Evolutionary conservation across 108 stramenopile genomes (phyloP), one percentile per base, ranked within the genome.

Genomic region (Pseudonitzschia pungens): DNA sequence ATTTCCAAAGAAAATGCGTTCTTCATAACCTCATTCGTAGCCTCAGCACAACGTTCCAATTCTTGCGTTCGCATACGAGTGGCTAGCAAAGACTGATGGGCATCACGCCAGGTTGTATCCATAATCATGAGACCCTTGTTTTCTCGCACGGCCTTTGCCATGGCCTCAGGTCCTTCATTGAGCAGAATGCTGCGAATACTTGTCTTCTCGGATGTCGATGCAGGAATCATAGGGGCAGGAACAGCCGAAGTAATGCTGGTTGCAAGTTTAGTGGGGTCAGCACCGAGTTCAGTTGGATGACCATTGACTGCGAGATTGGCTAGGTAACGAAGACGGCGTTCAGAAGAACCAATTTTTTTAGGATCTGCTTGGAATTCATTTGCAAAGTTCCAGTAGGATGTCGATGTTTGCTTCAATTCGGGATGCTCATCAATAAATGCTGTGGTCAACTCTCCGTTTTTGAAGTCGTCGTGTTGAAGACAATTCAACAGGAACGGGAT

Each of bases 91-190:
- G 92, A 86, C 81, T 98, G 97, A 75, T 98, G 97, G 16, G 97
- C 96, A 79, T 98, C 97, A 42, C 97, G 80, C 96, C 94, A 96
- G 4, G 97, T 98, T n/a, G 97, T 98, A 78, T 98, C 97, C 21
- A 94, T 98, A 58, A 98, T 60, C 28, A 98, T 76, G 50, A 96
- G 78, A 12, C 91, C 90, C 69, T 94, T 75, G 76, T 95, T 68
- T 28, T 71, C 80, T 5, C 97, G 79, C 40, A 98, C 97, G 95
- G 36, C 94, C 84, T 91, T 92, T 40, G 97, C 96, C 54, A 91
- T 84, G 26, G 81, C 92, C 29, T 93, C 93, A 6, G 96, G 90
- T 6, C 97, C 97, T 50, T 94, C 71, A 21, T 84, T 65, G 24
- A 78, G 58, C 50, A 90, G 84, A 43, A 92, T 90, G 26, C 85